Evolutionary conservation across 2,329 filamentous ascomycete genomes (phyloP), one percentile per base, ranked within the genome.

Genomic region (Talaromyces sp.): DNA sequence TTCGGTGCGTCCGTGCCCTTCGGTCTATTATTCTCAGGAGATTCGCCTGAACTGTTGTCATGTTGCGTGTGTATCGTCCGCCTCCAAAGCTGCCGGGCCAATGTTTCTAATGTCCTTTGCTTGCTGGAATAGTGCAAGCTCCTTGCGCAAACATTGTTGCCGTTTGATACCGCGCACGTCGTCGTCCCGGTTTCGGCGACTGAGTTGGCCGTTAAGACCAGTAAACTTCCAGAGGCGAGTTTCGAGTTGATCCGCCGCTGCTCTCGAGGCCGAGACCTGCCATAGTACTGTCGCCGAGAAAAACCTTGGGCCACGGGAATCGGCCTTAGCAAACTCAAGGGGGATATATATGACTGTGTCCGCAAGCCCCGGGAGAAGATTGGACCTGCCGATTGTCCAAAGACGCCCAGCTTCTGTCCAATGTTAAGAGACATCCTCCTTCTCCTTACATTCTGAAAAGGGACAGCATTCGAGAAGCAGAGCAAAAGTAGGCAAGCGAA

Each of bases 221-320:
- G 70, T 40, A 85, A 74, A 5, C 84, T 81, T 28, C 84, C 81
- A 1, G 83, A 85, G 36, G 83, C 81, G 68, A 84, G 83, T 68
- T 81, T 82, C 62, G 78, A 79, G 10, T 79, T 80, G 28, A 81
- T 74, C 69, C 81, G 77, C 61, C 73, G 72, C 68, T 72, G 28
- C 60, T 56, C 36, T 59, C 57, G 47, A 54, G 51, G 50, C 9
- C 59, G 52, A 4, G 61, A 56, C 27, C 53, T 58, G 42, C 51
- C 52, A 47, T 42, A 59, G 10, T 56, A 47, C 53, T 42, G 44
- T 50, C 58, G 44, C 16, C 44, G 34, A 63, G 60, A 40, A 61
- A 56, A 56, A 34, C n/a, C 57, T 67, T 62, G 61, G 33, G 52
- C 34, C 31, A 53, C 30, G 33, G 56, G 42, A 36, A 50, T 61